Conservation (phyloP, 345 rosid species). For the Hibiscus tridactylites region DNA sequence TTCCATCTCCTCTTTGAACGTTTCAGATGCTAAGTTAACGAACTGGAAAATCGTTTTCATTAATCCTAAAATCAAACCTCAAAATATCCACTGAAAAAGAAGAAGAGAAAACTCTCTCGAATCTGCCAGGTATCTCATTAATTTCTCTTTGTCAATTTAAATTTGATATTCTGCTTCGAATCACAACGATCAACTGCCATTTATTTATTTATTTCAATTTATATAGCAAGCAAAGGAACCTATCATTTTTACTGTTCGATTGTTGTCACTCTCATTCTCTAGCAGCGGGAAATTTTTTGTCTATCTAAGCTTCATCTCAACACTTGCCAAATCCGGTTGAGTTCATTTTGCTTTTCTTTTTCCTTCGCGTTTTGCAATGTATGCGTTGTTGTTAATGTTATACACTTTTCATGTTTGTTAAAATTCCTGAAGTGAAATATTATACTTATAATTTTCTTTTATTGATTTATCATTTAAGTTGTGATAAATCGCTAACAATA, state of each 20-base stretch:
- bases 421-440: background rate
- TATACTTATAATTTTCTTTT: background rate
- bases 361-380: background rate
- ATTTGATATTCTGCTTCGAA: background rate
- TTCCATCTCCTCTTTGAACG: constrained; percentile 5
- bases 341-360: background rate
- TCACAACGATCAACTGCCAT: background rate
- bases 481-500: too few relatives aligned
- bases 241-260: background rate
- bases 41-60: background rate
- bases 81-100: background rate
- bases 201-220: background rate
- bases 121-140: background rate
- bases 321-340: background rate
- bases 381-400: background rate
- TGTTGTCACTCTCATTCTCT: background rate
- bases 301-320: background rate
- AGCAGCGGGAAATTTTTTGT: background rate
- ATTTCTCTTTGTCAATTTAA: background rate
- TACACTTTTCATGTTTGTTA: background rate
- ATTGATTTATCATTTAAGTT: too few relatives aligned
- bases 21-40: background rate
- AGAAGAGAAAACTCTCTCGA: background rate
- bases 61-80: background rate
- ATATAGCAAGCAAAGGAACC: background rate